Conservation (phyloP, 2,329 filamentous ascomycete genomes). For the Ascochyta clinopodiicola region DNA sequence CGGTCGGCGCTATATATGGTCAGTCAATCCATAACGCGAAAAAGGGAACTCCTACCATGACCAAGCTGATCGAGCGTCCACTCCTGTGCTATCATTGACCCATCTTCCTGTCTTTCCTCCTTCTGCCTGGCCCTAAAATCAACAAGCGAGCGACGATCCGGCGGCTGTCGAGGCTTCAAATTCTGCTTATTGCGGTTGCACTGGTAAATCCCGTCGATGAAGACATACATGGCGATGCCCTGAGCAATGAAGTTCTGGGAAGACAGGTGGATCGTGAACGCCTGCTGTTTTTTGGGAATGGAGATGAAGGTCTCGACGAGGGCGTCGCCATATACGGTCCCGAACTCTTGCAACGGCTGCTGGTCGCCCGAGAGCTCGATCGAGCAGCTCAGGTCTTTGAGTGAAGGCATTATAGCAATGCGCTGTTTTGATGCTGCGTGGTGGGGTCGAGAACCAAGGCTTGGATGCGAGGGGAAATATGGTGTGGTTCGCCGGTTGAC, state of each 20-base stretch:
- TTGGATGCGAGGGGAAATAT: no score
- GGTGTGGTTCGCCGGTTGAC: no score
- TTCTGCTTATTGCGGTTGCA: constrained; percentile 61
- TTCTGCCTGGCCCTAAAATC: constrained; percentile 62
- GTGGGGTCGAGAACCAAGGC: no score
- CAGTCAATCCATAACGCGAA: constrained; percentile 10
- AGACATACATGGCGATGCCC: constrained; percentile 62
- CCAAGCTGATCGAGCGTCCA: constrained; percentile 62
- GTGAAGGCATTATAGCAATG: constrained; percentile 56
- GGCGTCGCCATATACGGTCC: constrained; percentile 58
- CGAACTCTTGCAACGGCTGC: constrained; percentile 55
- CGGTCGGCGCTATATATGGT: constrained; percentile 40
- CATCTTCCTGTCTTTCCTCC: constrained; percentile 56
- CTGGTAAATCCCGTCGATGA: constrained; percentile 64
- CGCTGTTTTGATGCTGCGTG: not conserved
- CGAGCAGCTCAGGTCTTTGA: constrained; percentile 60
- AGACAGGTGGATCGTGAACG: constrained; percentile 58
- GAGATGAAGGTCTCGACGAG: constrained; percentile 60
- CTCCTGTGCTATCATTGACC: constrained; percentile 57
- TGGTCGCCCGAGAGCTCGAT: constrained; percentile 57
- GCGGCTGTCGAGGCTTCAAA: constrained; percentile 43
- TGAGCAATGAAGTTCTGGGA: constrained; percentile 60
- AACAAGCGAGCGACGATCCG: constrained; percentile 47
- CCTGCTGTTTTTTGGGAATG: constrained; percentile 52
- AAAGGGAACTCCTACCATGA: constrained; percentile 47